phyloP scores from a whole-genome alignment of 257 asterid genomes.

The Ballota nigra region DNA sequence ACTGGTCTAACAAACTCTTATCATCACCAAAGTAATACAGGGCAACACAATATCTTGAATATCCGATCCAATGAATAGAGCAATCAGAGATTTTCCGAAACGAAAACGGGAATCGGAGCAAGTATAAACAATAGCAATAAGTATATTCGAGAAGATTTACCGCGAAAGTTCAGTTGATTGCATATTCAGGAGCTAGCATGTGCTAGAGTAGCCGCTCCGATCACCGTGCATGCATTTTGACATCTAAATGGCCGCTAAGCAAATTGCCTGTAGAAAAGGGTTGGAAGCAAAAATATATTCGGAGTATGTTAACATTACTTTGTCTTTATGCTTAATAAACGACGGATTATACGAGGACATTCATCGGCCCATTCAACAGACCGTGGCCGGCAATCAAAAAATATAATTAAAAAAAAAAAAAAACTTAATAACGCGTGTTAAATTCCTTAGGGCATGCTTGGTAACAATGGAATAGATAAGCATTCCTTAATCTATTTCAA shows the following conservation, averaged over 20 bases:
- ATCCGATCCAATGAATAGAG: not conserved
- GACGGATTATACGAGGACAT: no score
- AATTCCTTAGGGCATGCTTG: no score
- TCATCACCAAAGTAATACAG: not conserved
- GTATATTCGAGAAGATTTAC: conserved; percentile 10
- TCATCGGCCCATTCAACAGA: no score
- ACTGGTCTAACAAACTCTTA: not conserved
- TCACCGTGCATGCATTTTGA: conserved; percentile 7
- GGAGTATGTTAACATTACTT: not conserved
- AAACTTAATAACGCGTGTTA: no score
- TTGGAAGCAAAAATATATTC: not conserved
- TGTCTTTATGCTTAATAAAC: no score
- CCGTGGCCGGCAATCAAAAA: no score
- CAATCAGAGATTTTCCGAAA: not conserved
- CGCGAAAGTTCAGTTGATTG: conserved; percentile 6
- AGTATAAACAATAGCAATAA: not conserved
- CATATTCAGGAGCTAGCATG: conserved; percentile 7
- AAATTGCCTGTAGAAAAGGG: not conserved
- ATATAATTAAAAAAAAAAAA: no score
- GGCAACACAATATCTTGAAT: not conserved
- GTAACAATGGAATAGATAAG: no score
- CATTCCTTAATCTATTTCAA: no score
- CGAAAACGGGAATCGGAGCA: not conserved
- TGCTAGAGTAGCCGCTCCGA: not conserved
- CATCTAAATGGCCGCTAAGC: not conserved